Base-by-base conservation (phyloP, 495 filamentous ascomycete species). In the Penicillium waksmanii region DNA sequence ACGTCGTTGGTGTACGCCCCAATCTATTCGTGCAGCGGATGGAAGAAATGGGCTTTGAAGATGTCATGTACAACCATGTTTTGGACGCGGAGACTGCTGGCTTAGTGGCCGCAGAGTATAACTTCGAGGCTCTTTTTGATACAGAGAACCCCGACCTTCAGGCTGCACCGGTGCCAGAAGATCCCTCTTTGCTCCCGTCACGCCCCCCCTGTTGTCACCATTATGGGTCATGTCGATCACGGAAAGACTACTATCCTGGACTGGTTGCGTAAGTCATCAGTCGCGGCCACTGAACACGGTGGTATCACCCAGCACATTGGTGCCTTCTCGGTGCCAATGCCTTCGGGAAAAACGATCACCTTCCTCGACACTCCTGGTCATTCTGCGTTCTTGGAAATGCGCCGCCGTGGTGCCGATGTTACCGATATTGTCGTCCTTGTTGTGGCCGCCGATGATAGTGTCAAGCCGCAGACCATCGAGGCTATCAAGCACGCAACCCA, bases 181-280 rank as follows among this genome's bases (percentile, higher is more conserved):
- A 97, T 65, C 83, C 81, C 27, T 88, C 89, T 2, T 58, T 72
- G 6, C 71, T 96, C 43, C 93, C 92, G 1, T 65, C 78, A 7
- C 84, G 96, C 42, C 94, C 96, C 96, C 8, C 96, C 96, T 5
- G 90, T 99, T 13, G 95, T 99, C 42, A 99, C 96, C 13, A 98
- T 99, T 69, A 99, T 99, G 96, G 96, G 96, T 7, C 96, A 99
- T 63, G 96, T 99, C 64, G 96, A 99, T 69, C 96, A 99, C 71
- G 96, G 96, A 31, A 99, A 99, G 78, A 99, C 96, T 0, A 98
- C 96, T 1, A 85, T 99, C 33, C 80, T 99, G 9, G 96, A 99
- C 63, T 98, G 87, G 78, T 80, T 99, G 33, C 92, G 96, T 12
- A 93, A 96, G 63, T 94, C 92, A 5, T 96, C 92, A 1, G 87